Percentiles rank a stretch among this genome's conserved stretches.
Evolutionary conservation across 495 filamentous ascomycete genomes (phyloP).

Genomic region (Hypoxylon crocopeplum): DNA sequence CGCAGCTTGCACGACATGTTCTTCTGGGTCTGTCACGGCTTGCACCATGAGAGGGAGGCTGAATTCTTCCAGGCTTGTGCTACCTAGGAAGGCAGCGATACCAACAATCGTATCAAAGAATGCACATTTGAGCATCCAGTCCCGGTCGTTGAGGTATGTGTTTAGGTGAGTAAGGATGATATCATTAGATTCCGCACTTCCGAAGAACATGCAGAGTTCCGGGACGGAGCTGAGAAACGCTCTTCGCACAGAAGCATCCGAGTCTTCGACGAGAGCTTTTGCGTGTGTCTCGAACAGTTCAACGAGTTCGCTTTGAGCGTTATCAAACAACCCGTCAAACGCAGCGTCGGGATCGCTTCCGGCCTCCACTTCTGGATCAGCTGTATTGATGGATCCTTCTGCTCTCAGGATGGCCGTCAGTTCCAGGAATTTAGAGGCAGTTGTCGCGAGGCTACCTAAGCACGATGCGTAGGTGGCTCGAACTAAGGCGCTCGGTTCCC

Average conservation of each 20-base stretch:
- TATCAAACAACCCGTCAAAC: slow-evolving; percentile 84
- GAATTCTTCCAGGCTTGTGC: slow-evolving; percentile 88
- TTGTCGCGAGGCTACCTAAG: slow-evolving; percentile 89
- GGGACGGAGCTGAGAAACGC: slow-evolving; percentile 95
- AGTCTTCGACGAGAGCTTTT: slow-evolving; percentile 86
- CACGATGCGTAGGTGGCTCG: slow-evolving; percentile 92
- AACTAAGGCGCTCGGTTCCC: slow-evolving; percentile 70
- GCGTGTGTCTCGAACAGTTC: slow-evolving; percentile 85
- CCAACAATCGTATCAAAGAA: slow-evolving; percentile 97
- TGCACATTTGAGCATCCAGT: slow-evolving; percentile 96
- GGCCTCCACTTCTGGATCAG: slow-evolving; percentile 83
- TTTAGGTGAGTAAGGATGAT: slow-evolving; percentile 95
- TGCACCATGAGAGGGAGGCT: slow-evolving; percentile 96
- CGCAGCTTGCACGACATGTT: slow-evolving; percentile 91
- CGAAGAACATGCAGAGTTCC: slow-evolving; percentile 94
- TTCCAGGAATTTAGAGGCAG: slow-evolving; percentile 82
- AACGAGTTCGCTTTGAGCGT: slow-evolving; percentile 76
- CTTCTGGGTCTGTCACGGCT: slow-evolving; percentile 94
- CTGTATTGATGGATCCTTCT: slow-evolving; percentile 78
- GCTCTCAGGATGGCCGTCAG: slow-evolving; percentile 88
- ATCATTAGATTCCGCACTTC: slow-evolving; percentile 85
- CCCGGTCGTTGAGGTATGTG: slow-evolving; percentile 94
- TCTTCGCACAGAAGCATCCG: slow-evolving; percentile 83
- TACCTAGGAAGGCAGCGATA: slow-evolving; percentile 88
- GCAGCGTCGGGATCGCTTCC: slow-evolving; percentile 62